Evolutionary conservation across 2,329 filamentous ascomycete species (phyloP).

Genomic region (Pseudogymnoascus sp.): DNA sequence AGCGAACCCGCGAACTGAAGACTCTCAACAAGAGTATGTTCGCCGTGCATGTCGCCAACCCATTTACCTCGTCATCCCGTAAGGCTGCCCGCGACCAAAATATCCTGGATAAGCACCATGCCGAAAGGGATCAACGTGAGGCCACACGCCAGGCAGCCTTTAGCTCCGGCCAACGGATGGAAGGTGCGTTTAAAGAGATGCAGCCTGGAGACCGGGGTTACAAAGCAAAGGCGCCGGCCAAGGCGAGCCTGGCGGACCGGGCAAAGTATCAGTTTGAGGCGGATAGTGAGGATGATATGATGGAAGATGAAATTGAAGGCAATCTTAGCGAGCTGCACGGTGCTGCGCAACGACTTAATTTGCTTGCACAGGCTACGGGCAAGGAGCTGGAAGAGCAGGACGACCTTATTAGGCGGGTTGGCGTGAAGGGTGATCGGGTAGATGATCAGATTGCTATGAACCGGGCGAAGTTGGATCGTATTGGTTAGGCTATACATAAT

Average conservation of each 20-base stretch:
- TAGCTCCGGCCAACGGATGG: slow-evolving; percentile 45
- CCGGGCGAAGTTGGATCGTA: slow-evolving; percentile 59
- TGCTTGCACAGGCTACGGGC: slow-evolving; percentile 64
- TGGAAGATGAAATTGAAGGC: slow-evolving; percentile 63
- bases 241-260: slow-evolving; percentile 46
- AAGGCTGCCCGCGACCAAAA: slow-evolving; percentile 57
- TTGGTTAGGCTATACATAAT: slow-evolving; percentile 31
- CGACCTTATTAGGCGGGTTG: slow-evolving; percentile 67
- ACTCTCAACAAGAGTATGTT: slow-evolving; percentile 88
- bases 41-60: slow-evolving; percentile 68
- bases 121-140: slow-evolving; percentile 58
- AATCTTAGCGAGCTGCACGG: slow-evolving; percentile 53
- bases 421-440: slow-evolving; percentile 73
- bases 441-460: slow-evolving; percentile 77
- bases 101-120: slow-evolving; percentile 59
- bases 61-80: slow-evolving; percentile 63
- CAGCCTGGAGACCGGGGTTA: slow-evolving; percentile 26
- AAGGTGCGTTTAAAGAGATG: slow-evolving; percentile 40
- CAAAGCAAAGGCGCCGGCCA: slow-evolving; percentile 18
- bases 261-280: slow-evolving; percentile 70
- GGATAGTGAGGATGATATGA: slow-evolving; percentile 34
- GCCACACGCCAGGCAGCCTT: slow-evolving; percentile 49
- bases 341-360: slow-evolving; percentile 62
- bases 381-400: slow-evolving; percentile 72
- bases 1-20: slow-evolving; percentile 75